Evolutionary conservation across 75 land plant genomes (phyloP), one percentile per base, ranked within the genome.

Genomic region (Ceratopteris richardii): DNA sequence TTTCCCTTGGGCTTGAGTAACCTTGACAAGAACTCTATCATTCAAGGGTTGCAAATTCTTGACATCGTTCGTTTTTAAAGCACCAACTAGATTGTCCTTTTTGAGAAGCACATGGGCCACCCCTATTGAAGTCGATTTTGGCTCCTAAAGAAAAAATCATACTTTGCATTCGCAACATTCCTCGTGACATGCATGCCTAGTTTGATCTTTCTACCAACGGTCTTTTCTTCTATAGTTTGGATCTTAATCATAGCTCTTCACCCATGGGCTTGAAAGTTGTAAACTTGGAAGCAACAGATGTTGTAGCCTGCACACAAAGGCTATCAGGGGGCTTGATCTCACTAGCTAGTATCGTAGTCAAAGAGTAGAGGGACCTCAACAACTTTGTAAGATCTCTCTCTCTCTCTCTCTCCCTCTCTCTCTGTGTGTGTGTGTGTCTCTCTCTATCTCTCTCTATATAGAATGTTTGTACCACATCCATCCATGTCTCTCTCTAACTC

Each of bases 191-290:
- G 55, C 6, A 86, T 77, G 60, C 69, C 40, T 12, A 69, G 54
- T 37, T 66, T 82, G 25, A 86, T 29, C 67, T 81, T 78, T 46
- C 96, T 87, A 54, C 87, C 87, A 12, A 37, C 36, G 29, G 79
- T 83, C 61, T 86, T 90, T 66, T 83, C 85, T 66, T 86, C 90
- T 1, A 60, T 58, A 2, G 61, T 61, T 57, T 90, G 78, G 12
- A 81, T 83, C 55, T 87, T 90, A 21, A 90, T 82, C 31, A 83
- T 56, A 26, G 87, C 80, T 62, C 96, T 61, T 86, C 87, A 27
- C 82, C 92, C 66, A 86, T 72, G 3, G 91, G 96, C 68, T 83
- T 90, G 43, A 90, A 28, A 14, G 80, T 59, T 14, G 80, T 86
- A 66, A 80, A 86, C 87, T 79, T 83, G 21, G 85, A 81, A 10